phyloP scores from a whole-genome alignment of 106 monocot genomes.

The Posidonia australis region DNA sequence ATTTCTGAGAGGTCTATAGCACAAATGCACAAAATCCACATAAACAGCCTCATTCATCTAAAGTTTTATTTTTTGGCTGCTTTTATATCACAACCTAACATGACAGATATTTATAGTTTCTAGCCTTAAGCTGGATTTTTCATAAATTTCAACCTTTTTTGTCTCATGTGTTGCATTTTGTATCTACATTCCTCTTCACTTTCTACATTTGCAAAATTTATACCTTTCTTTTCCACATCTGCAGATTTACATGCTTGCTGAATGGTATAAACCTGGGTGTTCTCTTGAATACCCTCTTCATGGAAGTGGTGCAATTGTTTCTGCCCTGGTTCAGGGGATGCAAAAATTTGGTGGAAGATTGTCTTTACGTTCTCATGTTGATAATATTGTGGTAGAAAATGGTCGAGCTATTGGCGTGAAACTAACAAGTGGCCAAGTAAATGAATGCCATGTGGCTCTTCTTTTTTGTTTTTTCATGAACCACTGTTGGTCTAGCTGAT shows the following conservation, averaged over 20 bases:
- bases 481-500: background rate
- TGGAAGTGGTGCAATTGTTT: slow-evolving; percentile 67
- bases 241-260: slow-evolving; percentile 98
- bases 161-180: no score
- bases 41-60: no score
- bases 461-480: background rate
- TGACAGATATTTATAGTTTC: no score
- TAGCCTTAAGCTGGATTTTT: no score
- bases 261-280: slow-evolving; percentile 98
- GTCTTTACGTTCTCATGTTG: slow-evolving; percentile 61
- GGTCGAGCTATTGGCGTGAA: slow-evolving; percentile 77
- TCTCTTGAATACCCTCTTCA: slow-evolving; percentile 72
- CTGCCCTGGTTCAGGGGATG: slow-evolving; percentile 69
- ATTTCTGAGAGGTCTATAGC: no score
- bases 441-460: background rate
- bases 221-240: background rate
- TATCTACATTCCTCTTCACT: no score
- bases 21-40: no score
- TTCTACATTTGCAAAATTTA: background rate
- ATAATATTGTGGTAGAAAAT: slow-evolving; percentile 73
- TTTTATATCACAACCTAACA: no score
- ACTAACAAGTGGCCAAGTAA: slow-evolving; percentile 75
- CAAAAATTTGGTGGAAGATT: slow-evolving; percentile 88
- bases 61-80: no score
- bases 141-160: no score